phyloP scores from a whole-genome alignment of 495 filamentous ascomycete genomes.

The Margaritispora aquatica region DNA sequence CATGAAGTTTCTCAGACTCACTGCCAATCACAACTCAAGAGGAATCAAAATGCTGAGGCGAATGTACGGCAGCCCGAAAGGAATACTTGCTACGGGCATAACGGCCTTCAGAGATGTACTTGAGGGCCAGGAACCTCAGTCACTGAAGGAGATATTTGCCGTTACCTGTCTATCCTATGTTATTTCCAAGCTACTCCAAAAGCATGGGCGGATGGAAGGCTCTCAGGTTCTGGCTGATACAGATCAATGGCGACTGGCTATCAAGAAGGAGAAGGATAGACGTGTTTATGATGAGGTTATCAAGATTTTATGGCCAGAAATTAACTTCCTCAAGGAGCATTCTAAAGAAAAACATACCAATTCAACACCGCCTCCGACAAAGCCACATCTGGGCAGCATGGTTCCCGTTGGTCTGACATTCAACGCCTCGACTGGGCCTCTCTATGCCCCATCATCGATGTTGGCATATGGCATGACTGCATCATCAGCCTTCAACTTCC shows the following conservation, averaged over 20 bases:
- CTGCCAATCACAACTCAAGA: conserved; percentile 2
- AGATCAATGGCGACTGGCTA: neutral
- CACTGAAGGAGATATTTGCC: conserved; percentile 6
- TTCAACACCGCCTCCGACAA: neutral
- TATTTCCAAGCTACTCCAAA: conserved; percentile 4
- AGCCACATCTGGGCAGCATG: neutral
- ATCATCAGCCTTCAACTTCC: neutral
- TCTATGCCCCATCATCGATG: neutral
- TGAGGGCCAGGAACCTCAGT: neutral
- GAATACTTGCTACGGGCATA: conserved; percentile 1
- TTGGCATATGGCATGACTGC: neutral
- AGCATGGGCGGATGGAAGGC: neutral
- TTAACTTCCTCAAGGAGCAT: neutral
- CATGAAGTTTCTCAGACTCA: conserved; percentile 4
- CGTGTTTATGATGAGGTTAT: conserved; percentile 1
- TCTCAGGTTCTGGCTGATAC: neutral
- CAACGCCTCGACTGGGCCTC: neutral
- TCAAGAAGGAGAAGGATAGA: conserved; percentile 1
- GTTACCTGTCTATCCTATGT: conserved; percentile 4
- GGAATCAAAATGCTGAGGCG: conserved; percentile 3
- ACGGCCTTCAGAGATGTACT: conserved; percentile 3
- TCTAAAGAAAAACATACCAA: neutral
- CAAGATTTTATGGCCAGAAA: conserved; percentile 7
- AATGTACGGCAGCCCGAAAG: conserved; percentile 5
- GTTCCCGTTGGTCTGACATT: neutral